Percentiles rank a stretch among this genome's conserved stretches.
These are phyloP conservation scores for Dalbergia oliveri DNA, from an alignment of 306 rosid species.

Conservation along the genomic window DNA sequence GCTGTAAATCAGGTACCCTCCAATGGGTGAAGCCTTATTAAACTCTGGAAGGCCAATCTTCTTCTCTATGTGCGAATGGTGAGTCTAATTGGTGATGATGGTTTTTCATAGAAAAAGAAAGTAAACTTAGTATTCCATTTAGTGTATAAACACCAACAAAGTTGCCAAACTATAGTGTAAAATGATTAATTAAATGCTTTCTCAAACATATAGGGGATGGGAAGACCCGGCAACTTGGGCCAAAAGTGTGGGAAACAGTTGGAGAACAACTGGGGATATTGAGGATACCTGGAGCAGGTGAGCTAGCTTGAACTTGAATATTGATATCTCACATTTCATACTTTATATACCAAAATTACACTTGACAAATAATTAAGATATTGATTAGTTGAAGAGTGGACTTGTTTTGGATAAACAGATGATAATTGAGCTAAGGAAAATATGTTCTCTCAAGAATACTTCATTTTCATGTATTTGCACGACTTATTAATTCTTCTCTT, in stretches of 20 bases:
- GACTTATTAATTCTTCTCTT: slow-evolving; percentile 2
- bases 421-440: not conserved
- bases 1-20: slow-evolving; percentile 62
- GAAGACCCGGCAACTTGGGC: slow-evolving; percentile 87
- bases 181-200: slow-evolving; percentile 9
- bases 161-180: not conserved
- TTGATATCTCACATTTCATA: not conserved
- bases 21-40: slow-evolving; percentile 68
- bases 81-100: slow-evolving; percentile 40
- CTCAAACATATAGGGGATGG: slow-evolving; percentile 62
- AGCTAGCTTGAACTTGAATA: slow-evolving; percentile 10
- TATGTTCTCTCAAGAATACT: not conserved
- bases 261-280: slow-evolving; percentile 90
- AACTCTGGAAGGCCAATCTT: slow-evolving; percentile 64
- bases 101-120: not conserved
- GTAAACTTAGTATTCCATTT: too few species aligned
- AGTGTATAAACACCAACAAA: too few species aligned
- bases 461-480: not conserved
- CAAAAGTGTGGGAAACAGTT: slow-evolving; percentile 69
- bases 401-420: not conserved
- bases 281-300: slow-evolving; percentile 74
- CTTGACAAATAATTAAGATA: too few species aligned
- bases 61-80: slow-evolving; percentile 86
- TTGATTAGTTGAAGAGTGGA: not conserved
- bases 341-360: not conserved